phyloP scores from a whole-genome alignment of 345 rosid genomes.

The Pistacia atlantica region DNA sequence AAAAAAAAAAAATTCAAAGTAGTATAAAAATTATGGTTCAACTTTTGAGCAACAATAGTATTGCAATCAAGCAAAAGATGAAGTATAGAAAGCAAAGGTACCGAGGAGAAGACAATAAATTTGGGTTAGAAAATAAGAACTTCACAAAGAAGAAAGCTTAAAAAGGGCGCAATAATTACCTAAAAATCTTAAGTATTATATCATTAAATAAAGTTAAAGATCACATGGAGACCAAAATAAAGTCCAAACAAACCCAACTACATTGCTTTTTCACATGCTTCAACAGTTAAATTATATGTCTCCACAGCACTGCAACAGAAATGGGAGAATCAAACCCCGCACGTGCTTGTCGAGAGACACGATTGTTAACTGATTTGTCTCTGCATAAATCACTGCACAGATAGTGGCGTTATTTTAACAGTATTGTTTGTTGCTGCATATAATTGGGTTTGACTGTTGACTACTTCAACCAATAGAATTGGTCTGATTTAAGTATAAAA shows the following conservation, averaged over 20 bases:
- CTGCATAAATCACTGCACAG: slow-evolving; percentile 17
- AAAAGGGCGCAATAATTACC: neutral
- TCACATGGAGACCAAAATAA: slow-evolving; percentile 29
- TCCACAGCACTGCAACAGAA: too few relatives aligned
- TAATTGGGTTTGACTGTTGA: too few relatives aligned
- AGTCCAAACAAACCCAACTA: slow-evolving; percentile 23
- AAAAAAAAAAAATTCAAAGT: too few relatives aligned
- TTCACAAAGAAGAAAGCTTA: slow-evolving; percentile 34
- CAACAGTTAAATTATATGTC: too few relatives aligned
- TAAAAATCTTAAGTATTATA: neutral
- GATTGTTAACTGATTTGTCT: slow-evolving; percentile 13
- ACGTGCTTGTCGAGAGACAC: slow-evolving; percentile 23
- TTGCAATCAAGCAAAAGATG: too few relatives aligned
- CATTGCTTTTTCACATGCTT: slow-evolving; percentile 24
- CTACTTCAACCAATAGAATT: too few relatives aligned
- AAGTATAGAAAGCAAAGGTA: too few relatives aligned
- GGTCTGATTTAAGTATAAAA: too few relatives aligned
- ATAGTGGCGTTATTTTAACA: neutral
- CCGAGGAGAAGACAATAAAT: too few relatives aligned
- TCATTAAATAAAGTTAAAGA: neutral
- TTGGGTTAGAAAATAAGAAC: slow-evolving; percentile 1
- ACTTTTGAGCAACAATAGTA: too few relatives aligned
- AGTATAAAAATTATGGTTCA: too few relatives aligned
- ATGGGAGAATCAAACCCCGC: slow-evolving; percentile 1
- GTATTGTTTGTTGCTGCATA: slow-evolving; percentile 15